Conservation (phyloP, 768 basidiomycete species). For the Lactarius deliciosus region DNA sequence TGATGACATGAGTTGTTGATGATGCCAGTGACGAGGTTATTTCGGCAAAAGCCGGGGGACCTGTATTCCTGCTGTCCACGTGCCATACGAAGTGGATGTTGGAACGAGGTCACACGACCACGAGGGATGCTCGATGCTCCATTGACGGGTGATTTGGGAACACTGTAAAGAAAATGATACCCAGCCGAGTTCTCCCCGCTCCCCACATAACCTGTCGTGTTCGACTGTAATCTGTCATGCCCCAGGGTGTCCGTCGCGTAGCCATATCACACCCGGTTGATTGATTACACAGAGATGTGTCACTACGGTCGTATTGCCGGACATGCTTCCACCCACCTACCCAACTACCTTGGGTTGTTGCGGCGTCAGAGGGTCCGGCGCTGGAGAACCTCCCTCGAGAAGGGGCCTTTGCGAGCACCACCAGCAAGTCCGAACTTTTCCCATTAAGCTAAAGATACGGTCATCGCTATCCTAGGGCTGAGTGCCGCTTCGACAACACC, state of each 20-base stretch:
- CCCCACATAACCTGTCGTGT: neutral
- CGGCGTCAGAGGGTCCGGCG: neutral
- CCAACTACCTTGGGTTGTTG: neutral
- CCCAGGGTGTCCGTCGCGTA: neutral
- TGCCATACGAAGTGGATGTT: neutral
- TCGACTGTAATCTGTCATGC: neutral
- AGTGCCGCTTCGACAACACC: neutral
- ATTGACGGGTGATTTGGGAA: neutral
- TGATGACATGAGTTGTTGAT: neutral
- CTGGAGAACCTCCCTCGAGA: neutral
- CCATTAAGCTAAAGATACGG: neutral
- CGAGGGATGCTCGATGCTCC: neutral
- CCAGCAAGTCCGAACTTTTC: slow-evolving; percentile 1
- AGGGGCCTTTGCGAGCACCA: neutral
- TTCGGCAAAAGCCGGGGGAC: neutral
- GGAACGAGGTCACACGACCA: neutral
- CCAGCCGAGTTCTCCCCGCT: neutral
- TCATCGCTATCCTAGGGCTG: neutral
- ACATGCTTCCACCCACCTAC: neutral
- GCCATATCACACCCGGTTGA: neutral
- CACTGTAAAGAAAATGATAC: neutral
- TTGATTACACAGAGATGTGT: neutral
- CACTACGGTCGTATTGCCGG: neutral
- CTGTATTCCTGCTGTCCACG: too few relatives aligned
- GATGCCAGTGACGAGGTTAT: neutral